These are phyloP conservation scores for Colletotrichum sp. DNA, from an alignment of 2,329 filamentous ascomycete genomes.

Conservation along the genomic window DNA sequence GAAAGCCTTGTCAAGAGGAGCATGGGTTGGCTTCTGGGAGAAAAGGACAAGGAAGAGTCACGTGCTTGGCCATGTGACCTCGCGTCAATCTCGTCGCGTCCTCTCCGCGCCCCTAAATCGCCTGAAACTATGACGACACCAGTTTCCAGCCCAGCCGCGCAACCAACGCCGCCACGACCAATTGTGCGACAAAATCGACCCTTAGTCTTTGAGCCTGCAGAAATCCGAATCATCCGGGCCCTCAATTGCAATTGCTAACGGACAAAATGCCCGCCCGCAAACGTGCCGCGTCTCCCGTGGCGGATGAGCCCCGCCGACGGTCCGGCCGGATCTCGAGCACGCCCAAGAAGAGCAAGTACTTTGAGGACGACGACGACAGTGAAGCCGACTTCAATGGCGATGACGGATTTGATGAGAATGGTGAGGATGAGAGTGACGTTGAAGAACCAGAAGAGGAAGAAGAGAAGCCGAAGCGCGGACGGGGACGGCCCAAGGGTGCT, in stretches of 20 bases:
- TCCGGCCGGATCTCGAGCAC: constrained; percentile 51
- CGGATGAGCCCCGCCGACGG: constrained; percentile 42
- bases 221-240: not conserved
- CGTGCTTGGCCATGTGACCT: not conserved
- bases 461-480: constrained; percentile 20
- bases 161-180: not conserved
- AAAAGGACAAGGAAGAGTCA: not conserved
- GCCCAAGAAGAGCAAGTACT: constrained; percentile 55
- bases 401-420: not conserved
- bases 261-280: constrained; percentile 43
- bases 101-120: not conserved
- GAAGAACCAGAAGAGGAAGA: constrained; percentile 20
- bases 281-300: constrained; percentile 31
- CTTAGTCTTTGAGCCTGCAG: not conserved
- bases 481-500: constrained; percentile 12
- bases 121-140: constrained; percentile 8
- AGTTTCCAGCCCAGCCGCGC: not conserved
- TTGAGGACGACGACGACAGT: constrained; percentile 40
- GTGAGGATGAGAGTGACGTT: constrained; percentile 19
- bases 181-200: not conserved
- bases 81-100: constrained; percentile 18
- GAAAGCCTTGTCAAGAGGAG: rapidly evolving
- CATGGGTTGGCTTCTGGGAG: not conserved
- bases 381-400: not conserved
- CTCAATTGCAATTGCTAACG: not conserved